These are phyloP conservation scores for Ophiostoma sp. DNA, from an alignment of 2,329 filamentous ascomycete genomes.

Conservation along the genomic window DNA sequence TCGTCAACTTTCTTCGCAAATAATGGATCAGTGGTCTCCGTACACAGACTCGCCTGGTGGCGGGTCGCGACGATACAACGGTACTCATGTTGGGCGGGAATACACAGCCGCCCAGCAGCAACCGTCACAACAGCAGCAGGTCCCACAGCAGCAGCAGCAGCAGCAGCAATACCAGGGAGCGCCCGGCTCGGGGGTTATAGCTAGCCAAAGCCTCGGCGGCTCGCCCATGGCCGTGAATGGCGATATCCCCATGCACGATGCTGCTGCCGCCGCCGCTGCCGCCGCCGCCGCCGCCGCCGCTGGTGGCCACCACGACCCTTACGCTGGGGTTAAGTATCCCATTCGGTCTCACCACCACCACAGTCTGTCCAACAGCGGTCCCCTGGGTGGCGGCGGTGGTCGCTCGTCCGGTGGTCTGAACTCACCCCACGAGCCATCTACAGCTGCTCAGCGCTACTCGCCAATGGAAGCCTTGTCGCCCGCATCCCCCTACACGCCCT, in stretches of 20 bases:
- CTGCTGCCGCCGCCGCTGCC: conserved; percentile 29
- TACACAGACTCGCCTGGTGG: conserved; percentile 60
- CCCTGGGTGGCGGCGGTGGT: conserved; percentile 23
- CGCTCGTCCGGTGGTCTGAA: conserved; percentile 53
- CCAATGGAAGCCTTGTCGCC: conserved; percentile 89
- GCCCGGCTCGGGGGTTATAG: conserved; percentile 11
- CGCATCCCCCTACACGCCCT: conserved; percentile 66
- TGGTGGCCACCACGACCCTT: conserved; percentile 56
- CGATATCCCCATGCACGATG: conserved; percentile 83
- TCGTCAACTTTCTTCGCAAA: neutral
- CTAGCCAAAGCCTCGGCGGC: conserved; percentile 43
- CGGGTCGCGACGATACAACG: conserved; percentile 61
- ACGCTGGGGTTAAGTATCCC: conserved; percentile 79
- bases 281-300: conserved; percentile 3
- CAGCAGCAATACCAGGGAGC: conserved; percentile 28
- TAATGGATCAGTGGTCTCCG: conserved; percentile 59
- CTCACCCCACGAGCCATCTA: conserved; percentile 68
- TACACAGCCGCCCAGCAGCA: conserved; percentile 26
- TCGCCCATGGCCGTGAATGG: conserved; percentile 57
- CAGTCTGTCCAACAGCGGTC: conserved; percentile 51
- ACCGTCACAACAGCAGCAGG: conserved; percentile 28
- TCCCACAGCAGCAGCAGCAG: conserved; percentile 26
- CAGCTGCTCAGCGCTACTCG: conserved; percentile 86
- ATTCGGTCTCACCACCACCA: conserved; percentile 73
- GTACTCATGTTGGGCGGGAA: conserved; percentile 31